Evolutionary conservation across 441 rosid species (phyloP).

Genomic region (Populus hybrid): DNA sequence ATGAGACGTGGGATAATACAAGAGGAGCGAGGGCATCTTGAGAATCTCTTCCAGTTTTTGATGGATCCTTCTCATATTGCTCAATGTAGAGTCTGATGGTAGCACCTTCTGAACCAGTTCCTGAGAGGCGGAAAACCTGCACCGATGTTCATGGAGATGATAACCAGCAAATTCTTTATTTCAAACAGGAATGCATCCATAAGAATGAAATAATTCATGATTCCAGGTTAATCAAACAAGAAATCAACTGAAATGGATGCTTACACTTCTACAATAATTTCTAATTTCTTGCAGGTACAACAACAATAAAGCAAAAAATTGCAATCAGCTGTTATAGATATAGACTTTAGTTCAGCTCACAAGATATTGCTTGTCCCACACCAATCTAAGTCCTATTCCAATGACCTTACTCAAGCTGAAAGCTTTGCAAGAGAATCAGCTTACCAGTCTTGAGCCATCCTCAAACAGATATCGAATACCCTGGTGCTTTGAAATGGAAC

Average conservation of each 20-base stretch:
- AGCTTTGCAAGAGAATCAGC: slow-evolving; percentile 16
- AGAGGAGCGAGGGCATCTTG: slow-evolving; percentile 88
- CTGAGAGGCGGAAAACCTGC: slow-evolving; percentile 94
- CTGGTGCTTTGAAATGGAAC: slow-evolving; percentile 90
- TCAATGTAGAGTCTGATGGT: slow-evolving; percentile 94
- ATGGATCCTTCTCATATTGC: slow-evolving; percentile 88
- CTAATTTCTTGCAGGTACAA: background rate
- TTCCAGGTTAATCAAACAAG: background rate
- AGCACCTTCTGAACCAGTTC: slow-evolving; percentile 99
- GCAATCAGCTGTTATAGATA: background rate
- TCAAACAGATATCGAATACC: slow-evolving; percentile 91
- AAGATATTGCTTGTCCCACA: background rate
- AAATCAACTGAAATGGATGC: background rate
- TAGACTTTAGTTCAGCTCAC: background rate
- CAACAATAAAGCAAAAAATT: background rate
- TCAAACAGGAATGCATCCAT: background rate
- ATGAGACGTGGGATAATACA: slow-evolving; percentile 36
- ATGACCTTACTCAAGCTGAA: background rate
- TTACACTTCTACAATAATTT: background rate
- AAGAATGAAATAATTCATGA: too few species aligned
- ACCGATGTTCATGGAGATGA: background rate
- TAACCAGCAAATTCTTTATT: background rate
- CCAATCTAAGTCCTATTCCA: background rate
- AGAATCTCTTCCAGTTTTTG: too few species aligned
- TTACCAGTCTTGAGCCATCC: slow-evolving; percentile 94